A percentile compares a stretch with the other conserved stretches of the same genome.
These are phyloP conservation scores for Penicillium lividum DNA, from an alignment of 495 filamentous ascomycete genomes.

Conservation along the genomic window DNA sequence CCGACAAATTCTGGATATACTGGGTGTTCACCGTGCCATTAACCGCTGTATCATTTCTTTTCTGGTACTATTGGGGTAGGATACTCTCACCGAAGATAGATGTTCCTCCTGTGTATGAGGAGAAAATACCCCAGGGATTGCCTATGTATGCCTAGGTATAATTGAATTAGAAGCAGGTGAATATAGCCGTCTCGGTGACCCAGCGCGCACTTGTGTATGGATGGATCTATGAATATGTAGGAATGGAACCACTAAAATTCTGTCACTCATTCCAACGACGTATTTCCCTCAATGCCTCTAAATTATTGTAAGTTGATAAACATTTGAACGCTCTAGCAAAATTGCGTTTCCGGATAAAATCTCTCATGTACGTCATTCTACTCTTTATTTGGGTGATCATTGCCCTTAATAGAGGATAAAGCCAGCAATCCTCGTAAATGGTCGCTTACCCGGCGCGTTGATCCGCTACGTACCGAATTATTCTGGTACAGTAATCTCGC, in stretches of 20 bases:
- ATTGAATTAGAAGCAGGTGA: no score
- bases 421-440: background rate
- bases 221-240: background rate
- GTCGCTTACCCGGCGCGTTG: background rate
- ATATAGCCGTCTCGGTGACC: no score
- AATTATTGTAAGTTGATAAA: background rate
- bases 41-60: conserved; percentile 24
- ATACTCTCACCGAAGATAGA: conserved; percentile 4
- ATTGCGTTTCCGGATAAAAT: background rate
- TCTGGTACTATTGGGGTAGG: conserved; percentile 30
- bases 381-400: background rate
- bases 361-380: background rate
- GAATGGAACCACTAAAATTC: background rate
- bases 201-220: no score
- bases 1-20: conserved; percentile 39
- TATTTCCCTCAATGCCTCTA: background rate
- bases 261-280: background rate
- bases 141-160: background rate
- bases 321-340: no score
- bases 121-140: no score
- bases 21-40: conserved; percentile 36
- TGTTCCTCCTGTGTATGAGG: no score
- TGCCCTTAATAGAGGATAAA: background rate
- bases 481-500: background rate
- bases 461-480: background rate